Base-by-base conservation (phyloP, 768 basidiomycete genomes). In the Auricularia heimuer region DNA sequence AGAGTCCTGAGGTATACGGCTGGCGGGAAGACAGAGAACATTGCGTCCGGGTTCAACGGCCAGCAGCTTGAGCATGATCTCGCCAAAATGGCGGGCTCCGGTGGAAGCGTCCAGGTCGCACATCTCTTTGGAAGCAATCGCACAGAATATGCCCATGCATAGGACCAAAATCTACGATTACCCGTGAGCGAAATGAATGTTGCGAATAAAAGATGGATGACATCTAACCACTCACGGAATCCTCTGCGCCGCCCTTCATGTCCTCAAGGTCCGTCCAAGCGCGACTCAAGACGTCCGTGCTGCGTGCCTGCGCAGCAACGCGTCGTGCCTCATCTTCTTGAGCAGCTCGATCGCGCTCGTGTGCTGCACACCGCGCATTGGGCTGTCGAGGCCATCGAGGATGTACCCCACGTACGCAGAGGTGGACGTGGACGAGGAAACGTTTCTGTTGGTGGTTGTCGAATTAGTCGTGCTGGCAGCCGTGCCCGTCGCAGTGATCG, bases 281-380 rank as follows among this genome's bases (percentile, higher is more conserved):
- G 45, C 80, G 82, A 14, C 76, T 74, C 34, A 86, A 79, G 66
- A 92, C 90, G 70, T 92, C 90, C 0, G 89, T 83, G 0, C 87
- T 84, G 68, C 86, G 89, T 2, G 90, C 89, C 69, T 88, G 3
- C 91, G 84, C n/a, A 83, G 79, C 69, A 93, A 94, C 11, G 90
- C 89, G 1, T 74, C 63, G 67, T 90, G 86, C 64, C 87, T 88
- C 11, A 93, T 75, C 70, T 92, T 91, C 12, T 78, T 83, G 3
- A 86, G 82, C 12, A 94, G 84, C 72, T 94, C 90, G 33, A 90
- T 73, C 3, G 89, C 91, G 72, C 91, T 92, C 12, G 87, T 83
- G 68, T 89, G 80, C 61, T 85, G 80, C 29, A 92, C 78, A 1
- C 82, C 79, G 58, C 85, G 69, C 10, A 80, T 78, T 16, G 63